Conservation (phyloP, 129 eudicot species). For the Smallanthus sonchifolius region DNA sequence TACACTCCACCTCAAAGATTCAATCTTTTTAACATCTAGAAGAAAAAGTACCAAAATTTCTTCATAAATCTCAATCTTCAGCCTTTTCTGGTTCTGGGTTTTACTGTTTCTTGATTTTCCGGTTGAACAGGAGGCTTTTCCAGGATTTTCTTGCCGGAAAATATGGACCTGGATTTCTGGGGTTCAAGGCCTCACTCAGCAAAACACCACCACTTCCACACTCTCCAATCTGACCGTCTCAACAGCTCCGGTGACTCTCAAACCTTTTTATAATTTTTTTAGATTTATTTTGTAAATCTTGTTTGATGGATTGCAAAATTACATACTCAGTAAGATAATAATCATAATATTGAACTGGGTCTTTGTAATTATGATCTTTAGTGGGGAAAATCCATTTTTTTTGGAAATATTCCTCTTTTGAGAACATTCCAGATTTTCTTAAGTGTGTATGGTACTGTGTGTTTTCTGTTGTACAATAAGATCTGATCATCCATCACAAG, state of each 20-base stretch:
- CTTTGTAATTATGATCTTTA: slow-evolving; percentile 4
- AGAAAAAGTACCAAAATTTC: slow-evolving; percentile 16
- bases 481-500: slow-evolving; percentile 15
- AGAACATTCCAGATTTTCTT: slow-evolving; percentile 18
- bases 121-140: not conserved
- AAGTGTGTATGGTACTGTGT: slow-evolving; percentile 14
- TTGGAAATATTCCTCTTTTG: slow-evolving; percentile 18
- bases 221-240: slow-evolving; percentile 30
- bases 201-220: slow-evolving; percentile 39
- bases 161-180: slow-evolving; percentile 65
- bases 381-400: slow-evolving; percentile 13
- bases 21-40: slow-evolving; percentile 24
- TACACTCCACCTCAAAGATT: slow-evolving; percentile 30
- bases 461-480: slow-evolving; percentile 18
- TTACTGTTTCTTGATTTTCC: slow-evolving; percentile 21
- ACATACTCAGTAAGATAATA: not conserved
- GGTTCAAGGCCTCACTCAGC: slow-evolving; percentile 53
- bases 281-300: not conserved
- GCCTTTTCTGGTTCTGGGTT: slow-evolving; percentile 14
- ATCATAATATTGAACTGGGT: slow-evolving; percentile 10
- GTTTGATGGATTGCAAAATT: slow-evolving; percentile 9
- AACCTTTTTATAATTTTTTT: not conserved
- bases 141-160: slow-evolving; percentile 28
- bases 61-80: not conserved
- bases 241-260: slow-evolving; percentile 39